Percentiles rank a stretch among this genome's conserved stretches.
Conservation (phyloP, 345 rosid genomes). For the Punica granatum region DNA sequence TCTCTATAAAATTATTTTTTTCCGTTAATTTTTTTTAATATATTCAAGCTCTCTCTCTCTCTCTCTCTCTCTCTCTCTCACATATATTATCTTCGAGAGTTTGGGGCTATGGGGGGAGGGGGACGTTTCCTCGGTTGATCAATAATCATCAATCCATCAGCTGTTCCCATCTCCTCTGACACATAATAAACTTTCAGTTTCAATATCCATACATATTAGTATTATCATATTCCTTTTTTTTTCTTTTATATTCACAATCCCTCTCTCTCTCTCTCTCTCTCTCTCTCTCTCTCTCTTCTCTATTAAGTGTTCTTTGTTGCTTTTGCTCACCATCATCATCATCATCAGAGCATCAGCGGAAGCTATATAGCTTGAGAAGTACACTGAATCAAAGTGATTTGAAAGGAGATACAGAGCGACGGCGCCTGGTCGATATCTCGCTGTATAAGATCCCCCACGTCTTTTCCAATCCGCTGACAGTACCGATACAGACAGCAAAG, state of each 20-base stretch:
- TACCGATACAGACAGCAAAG: not conserved
- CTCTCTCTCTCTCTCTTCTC: too few species aligned
- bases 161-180: conserved; percentile 4
- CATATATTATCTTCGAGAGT: too few species aligned
- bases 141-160: not conserved
- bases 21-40: too few species aligned
- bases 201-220: not conserved
- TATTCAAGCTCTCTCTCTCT: too few species aligned
- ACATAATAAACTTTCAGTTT: not conserved
- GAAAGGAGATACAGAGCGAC: not conserved
- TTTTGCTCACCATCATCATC: too few species aligned
- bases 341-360: not conserved
- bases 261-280: not conserved
- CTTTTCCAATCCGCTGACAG: not conserved
- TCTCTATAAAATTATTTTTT: too few species aligned
- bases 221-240: not conserved
- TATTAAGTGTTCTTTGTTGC: not conserved
- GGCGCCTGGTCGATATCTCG: not conserved
- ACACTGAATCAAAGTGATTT: not conserved
- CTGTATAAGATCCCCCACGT: not conserved
- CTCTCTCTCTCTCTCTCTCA: too few species aligned
- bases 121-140: not conserved
- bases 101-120: not conserved
- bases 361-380: not conserved
- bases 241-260: not conserved